A percentile compares a stretch with the other conserved stretches of the same genome.
phyloP scores from a whole-genome alignment of 73 alveolate species.

The Paramecium pentaurelia region DNA sequence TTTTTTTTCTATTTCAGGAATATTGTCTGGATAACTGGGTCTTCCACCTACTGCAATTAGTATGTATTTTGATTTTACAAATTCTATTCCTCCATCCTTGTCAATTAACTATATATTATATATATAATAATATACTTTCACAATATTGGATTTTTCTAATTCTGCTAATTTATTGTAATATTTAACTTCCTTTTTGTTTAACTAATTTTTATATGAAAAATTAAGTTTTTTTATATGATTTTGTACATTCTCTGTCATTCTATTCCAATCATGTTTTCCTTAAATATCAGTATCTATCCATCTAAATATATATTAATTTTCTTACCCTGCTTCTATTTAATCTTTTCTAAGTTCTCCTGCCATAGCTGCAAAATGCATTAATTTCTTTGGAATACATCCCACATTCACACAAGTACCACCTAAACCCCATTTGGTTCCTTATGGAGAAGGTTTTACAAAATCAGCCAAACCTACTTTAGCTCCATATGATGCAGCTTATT shows the following conservation, averaged over 20 bases:
- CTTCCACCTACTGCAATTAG: constrained; percentile 95
- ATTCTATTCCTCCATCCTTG: constrained; percentile 74
- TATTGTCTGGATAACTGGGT: constrained; percentile 69
- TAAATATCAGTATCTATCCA: constrained; percentile 54
- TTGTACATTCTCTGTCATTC: constrained; percentile 83
- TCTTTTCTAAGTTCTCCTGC: constrained; percentile 80
- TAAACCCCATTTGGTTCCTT: constrained; percentile 90
- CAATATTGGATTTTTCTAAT: constrained; percentile 89
- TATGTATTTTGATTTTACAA: constrained; percentile 77
- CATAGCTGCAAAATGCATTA: constrained; percentile 97
- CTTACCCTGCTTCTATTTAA: constrained; percentile 78
- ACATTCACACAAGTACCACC: constrained; percentile 99
- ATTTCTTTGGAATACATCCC: constrained; percentile 99
- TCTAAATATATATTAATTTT: not conserved
- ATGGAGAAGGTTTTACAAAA: constrained; percentile 94
- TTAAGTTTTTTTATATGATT: constrained; percentile 84
- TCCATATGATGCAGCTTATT: constrained; percentile 58
- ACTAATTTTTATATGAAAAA: constrained; percentile 85
- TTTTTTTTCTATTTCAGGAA: constrained; percentile 47
- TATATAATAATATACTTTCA: constrained; percentile 68
- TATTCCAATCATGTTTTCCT: constrained; percentile 85
- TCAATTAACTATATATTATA: constrained; percentile 63
- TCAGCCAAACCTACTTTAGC: constrained; percentile 97
- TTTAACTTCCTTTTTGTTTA: constrained; percentile 74
- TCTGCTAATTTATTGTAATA: constrained; percentile 94